These are phyloP conservation scores for Neostapfia colusana DNA, from an alignment of 176 grass and related monocot species.

Conservation along the genomic window DNA sequence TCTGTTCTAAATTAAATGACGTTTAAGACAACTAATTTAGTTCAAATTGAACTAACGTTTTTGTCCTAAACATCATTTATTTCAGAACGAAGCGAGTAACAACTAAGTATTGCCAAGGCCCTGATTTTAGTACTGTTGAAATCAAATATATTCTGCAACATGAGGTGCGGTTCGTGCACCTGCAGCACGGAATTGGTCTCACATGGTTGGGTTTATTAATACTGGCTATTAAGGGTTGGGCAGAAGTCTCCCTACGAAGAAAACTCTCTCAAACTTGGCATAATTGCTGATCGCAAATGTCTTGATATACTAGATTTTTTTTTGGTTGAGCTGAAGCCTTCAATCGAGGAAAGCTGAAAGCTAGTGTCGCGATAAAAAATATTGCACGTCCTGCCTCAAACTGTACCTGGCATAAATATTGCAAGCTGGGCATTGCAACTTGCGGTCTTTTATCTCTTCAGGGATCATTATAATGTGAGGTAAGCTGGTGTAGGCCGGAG, in stretches of 20 bases:
- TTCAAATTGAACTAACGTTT: too few species aligned
- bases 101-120: constrained; percentile 1
- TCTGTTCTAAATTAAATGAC: too few species aligned
- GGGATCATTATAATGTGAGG: not conserved
- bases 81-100: too few species aligned
- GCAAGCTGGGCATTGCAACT: constrained; percentile 16
- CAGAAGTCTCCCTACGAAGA: constrained; percentile 8
- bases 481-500: constrained; percentile 5
- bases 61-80: too few species aligned
- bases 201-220: constrained; percentile 10
- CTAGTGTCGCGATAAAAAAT: not conserved
- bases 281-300: constrained; percentile 3
- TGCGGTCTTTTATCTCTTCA: not conserved
- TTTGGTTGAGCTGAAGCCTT: constrained; percentile 22
- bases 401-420: not conserved
- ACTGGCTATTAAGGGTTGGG: not conserved
- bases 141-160: too few species aligned
- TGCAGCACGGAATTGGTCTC: constrained; percentile 28
- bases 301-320: constrained; percentile 1
- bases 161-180: constrained; percentile 28
- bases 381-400: not conserved
- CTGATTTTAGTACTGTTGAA: not conserved
- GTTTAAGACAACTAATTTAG: too few species aligned
- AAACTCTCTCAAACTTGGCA: not conserved
- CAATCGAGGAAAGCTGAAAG: not conserved